Evolutionary conservation across 768 basidiomycete genomes (phyloP).

Genomic region (Termitomyces sp.): DNA sequence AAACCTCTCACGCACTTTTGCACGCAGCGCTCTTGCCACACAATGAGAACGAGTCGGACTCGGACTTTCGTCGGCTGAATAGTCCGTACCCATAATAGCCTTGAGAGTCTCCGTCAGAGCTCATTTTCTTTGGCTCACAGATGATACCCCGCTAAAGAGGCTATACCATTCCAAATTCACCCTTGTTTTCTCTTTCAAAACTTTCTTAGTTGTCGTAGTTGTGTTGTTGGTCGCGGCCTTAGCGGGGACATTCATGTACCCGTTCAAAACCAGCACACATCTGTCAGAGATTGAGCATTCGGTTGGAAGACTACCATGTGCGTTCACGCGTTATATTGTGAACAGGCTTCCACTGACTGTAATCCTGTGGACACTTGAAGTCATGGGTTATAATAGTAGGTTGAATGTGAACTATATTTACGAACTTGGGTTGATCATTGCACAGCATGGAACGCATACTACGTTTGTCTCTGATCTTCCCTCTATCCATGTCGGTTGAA

Average conservation of each 20-base stretch:
- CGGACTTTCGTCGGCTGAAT: not conserved
- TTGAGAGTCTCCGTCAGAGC: not conserved
- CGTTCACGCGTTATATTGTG: not conserved
- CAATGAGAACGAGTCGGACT: not conserved
- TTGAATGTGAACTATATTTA: conserved; percentile 1
- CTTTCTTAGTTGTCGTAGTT: not conserved
- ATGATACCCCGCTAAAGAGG: not conserved
- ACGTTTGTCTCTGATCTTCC: conserved; percentile 31
- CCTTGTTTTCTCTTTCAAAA: conserved; percentile 3
- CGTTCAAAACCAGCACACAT: not conserved
- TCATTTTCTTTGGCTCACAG: not conserved
- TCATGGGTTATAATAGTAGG: conserved; percentile 65
- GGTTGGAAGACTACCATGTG: conserved; percentile 5
- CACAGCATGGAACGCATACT: conserved; percentile 67
- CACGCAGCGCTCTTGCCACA: not conserved
- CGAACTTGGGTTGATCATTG: not conserved
- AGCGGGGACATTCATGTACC: conserved; percentile 1
- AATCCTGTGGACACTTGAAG: conserved; percentile 24
- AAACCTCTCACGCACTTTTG: not conserved
- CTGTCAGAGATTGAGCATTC: not conserved
- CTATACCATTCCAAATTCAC: conserved; percentile 5
- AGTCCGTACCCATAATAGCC: not conserved
- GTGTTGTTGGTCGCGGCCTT: conserved; percentile 1
- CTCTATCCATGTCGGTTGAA: not conserved
- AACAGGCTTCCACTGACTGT: not conserved